Percentiles rank a stretch among this genome's conserved stretches.
phyloP scores from a whole-genome alignment of 257 asterid species.

The Ocimum tenuiflorum region DNA sequence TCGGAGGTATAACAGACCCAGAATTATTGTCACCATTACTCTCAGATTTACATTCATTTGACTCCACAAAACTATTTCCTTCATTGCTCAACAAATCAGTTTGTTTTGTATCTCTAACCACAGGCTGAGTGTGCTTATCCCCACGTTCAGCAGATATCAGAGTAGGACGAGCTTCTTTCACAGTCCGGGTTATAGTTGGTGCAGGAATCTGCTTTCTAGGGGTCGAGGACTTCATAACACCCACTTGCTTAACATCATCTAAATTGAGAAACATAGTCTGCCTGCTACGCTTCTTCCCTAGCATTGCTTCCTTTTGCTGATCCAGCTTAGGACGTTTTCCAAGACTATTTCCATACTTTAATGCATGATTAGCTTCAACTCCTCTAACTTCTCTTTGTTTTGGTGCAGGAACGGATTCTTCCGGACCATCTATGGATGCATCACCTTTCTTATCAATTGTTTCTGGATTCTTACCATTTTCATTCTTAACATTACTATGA shows the following conservation, averaged over 20 bases:
- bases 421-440: conserved; percentile 42
- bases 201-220: conserved; percentile 92
- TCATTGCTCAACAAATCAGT: conserved; percentile 50
- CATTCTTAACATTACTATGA: conserved; percentile 41
- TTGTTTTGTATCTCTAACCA: conserved; percentile 47
- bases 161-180: conserved; percentile 58
- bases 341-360: conserved; percentile 54
- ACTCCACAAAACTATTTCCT: conserved; percentile 44
- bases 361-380: conserved; percentile 70
- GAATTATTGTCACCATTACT: conserved; percentile 54
- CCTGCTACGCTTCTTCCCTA: conserved; percentile 91
- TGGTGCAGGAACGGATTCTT: conserved; percentile 49
- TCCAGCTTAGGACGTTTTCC: conserved; percentile 84
- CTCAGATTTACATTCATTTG: conserved; percentile 60
- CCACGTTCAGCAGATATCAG: conserved; percentile 44
- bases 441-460: conserved; percentile 49
- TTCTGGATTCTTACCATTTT: conserved; percentile 46
- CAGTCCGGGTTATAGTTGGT: conserved; percentile 55
- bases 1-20: conserved; percentile 41
- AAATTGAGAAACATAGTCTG: conserved; percentile 90
- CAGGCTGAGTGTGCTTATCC: conserved; percentile 63
- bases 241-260: conserved; percentile 89
- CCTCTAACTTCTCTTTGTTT: conserved; percentile 77
- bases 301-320: conserved; percentile 87
- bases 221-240: conserved; percentile 61